A percentile compares a stretch with the other conserved stretches of the same genome.
Conservation (phyloP, 2,329 filamentous ascomycete genomes). For the Penicillium thymicola region DNA sequence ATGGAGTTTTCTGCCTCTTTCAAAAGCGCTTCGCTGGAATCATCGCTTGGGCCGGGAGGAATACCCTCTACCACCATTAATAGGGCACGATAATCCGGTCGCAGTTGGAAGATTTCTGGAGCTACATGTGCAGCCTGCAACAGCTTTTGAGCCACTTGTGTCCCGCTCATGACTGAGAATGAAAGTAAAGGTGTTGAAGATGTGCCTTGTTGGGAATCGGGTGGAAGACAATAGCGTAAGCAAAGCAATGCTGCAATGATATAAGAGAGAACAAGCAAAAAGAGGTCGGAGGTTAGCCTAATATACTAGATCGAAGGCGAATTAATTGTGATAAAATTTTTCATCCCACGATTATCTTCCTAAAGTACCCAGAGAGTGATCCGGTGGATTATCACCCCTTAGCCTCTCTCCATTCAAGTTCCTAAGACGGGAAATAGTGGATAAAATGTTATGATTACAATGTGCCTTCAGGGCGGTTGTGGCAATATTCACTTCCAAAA, state of each 20-base stretch:
- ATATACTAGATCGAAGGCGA: not conserved
- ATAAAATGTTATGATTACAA: not conserved
- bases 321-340: not conserved
- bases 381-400: not conserved
- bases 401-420: not conserved
- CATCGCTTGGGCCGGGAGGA: slow-evolving; percentile 32
- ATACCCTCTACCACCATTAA: slow-evolving; percentile 35
- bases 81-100: slow-evolving; percentile 39
- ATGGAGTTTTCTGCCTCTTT: slow-evolving; percentile 15
- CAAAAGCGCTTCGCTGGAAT: slow-evolving; percentile 29
- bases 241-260: not conserved
- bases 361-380: not conserved
- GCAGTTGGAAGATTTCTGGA: slow-evolving; percentile 33
- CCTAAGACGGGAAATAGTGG: not conserved
- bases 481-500: not conserved
- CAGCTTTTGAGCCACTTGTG: not conserved
- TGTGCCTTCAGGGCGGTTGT: not conserved
- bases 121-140: slow-evolving; percentile 12
- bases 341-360: not conserved
- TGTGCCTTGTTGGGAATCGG: not conserved
- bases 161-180: not conserved
- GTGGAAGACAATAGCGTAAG: not conserved
- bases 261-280: not conserved
- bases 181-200: not conserved
- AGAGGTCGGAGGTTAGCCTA: not conserved